Conservation (phyloP, 2,329 filamentous ascomycete species). For the Dothiorella sarmentorum region DNA sequence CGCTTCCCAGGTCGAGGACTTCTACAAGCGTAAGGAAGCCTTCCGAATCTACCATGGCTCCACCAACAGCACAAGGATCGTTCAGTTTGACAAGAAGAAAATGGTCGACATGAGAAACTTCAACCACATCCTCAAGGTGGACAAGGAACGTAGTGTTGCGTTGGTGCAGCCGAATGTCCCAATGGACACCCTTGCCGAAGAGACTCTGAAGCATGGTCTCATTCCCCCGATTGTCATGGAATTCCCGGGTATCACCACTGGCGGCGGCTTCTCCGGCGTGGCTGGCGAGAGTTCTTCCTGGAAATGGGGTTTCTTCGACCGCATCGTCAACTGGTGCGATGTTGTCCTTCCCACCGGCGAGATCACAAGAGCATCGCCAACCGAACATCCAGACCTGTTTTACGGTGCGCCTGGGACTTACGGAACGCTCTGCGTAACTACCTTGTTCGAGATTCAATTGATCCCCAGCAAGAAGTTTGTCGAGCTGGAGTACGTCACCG, state of each 20-base stretch:
- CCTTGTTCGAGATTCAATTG: conserved; percentile 58
- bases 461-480: conserved; percentile 55
- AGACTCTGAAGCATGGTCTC: conserved; percentile 53
- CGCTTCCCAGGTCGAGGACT: conserved; percentile 41
- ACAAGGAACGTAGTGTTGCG: conserved; percentile 41
- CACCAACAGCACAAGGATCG: conserved; percentile 52
- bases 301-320: conserved; percentile 63
- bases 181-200: conserved; percentile 62
- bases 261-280: conserved; percentile 64
- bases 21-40: conserved; percentile 45
- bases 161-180: conserved; percentile 66
- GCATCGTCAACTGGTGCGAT: conserved; percentile 60
- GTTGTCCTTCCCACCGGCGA: conserved; percentile 60
- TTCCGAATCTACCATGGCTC: conserved; percentile 58
- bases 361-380: conserved; percentile 46
- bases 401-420: conserved; percentile 57
- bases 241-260: conserved; percentile 66
- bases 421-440: conserved; percentile 60
- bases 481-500: conserved; percentile 59
- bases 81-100: conserved; percentile 38
- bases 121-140: conserved; percentile 46
- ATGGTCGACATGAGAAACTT: conserved; percentile 50
- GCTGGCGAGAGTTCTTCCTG: conserved; percentile 66
- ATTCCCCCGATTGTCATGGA: conserved; percentile 68
- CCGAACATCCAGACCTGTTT: conserved; percentile 54